Base-by-base conservation (phyloP, 1,284 basidiomycete genomes). In the Trametes versicolor region DNA sequence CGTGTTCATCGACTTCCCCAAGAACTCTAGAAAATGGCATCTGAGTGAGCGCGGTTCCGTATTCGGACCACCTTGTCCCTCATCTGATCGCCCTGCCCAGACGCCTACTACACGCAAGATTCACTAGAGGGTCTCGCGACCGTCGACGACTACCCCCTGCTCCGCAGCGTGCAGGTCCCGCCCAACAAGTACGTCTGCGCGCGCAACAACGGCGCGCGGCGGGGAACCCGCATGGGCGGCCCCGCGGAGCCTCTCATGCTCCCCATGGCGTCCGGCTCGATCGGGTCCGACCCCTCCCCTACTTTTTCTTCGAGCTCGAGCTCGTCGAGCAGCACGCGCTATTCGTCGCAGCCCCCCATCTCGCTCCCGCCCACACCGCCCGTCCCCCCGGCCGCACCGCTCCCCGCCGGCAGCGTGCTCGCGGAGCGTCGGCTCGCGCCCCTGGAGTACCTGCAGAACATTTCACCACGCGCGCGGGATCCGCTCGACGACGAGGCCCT, bases 171-270 rank as follows among this genome's bases (percentile, higher is more conserved):
- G 25, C 73, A 77, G 12, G 87, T 90, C 23, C 91, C 91, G 0
- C 75, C 77, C 6, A 87, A 86, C 29, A 82, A 79, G 62, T 93
- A 92, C 72, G 82, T 80, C 67, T 89, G 88, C 68, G 90, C 91
- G 10, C 86, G 91, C 19, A 83, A 83, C 73, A 85, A 85, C 53
- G 78, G 65, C 32, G 66, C 60, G 3, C 69, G 71, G 10, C 58
- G 53, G 19, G 50, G 52, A 4, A n/a, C 50, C 25, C 68, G 68
- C 23, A 58, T 58, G 23, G 45, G 36, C n/a, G 39, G 32, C n/a
- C 61, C 39, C 13, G 43, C 60, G 6, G 62, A 55, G 10, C 43
- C 51, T 4, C 53, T 43, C 39, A 52, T 62, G 19, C 62, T 56
- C 15, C 59, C 58, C 23, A 29, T 36, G 37, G 13, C 17, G 23